Evolutionary conservation across 1,284 basidiomycete species (phyloP).

Genomic region (Agroathelia rolfsii): DNA sequence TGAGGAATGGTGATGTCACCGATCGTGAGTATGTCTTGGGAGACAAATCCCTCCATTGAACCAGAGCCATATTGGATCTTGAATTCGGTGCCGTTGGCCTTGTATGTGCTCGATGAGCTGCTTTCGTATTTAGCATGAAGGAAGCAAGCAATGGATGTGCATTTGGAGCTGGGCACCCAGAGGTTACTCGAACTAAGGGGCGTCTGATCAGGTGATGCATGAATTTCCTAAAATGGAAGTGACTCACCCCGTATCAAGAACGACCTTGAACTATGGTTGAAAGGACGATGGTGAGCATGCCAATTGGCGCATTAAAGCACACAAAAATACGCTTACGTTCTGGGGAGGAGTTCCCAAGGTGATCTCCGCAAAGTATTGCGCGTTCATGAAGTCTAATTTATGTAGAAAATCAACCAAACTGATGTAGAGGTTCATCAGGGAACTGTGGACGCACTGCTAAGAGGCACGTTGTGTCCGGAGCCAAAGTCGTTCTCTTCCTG

Average conservation of each 20-base stretch:
- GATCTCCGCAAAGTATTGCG: slow-evolving; percentile 94
- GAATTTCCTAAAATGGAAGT: neutral
- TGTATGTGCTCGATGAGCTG: slow-evolving; percentile 76
- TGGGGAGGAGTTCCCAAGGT: slow-evolving; percentile 76
- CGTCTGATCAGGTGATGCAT: slow-evolving; percentile 1
- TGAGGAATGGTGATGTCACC: slow-evolving; percentile 74
- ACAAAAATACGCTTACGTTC: slow-evolving; percentile 31
- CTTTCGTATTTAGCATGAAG: slow-evolving; percentile 92
- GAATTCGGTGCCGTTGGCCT: slow-evolving; percentile 86
- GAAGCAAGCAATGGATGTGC: slow-evolving; percentile 98
- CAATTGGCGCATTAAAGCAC: slow-evolving; percentile 4
- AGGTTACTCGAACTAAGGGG: slow-evolving; percentile 72
- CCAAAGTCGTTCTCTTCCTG: slow-evolving; percentile 66
- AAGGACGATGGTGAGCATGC: slow-evolving; percentile 6
- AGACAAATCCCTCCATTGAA: slow-evolving; percentile 95
- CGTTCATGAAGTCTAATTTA: slow-evolving; percentile 84
- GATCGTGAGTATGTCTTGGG: slow-evolving; percentile 75
- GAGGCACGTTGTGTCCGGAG: slow-evolving; percentile 84
- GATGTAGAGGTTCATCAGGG: slow-evolving; percentile 3
- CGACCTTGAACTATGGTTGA: slow-evolving; percentile 63
- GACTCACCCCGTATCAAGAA: slow-evolving; percentile 75
- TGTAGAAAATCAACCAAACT: slow-evolving; percentile 8
- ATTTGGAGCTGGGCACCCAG: slow-evolving; percentile 85
- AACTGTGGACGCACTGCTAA: slow-evolving; percentile 62
- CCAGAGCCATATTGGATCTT: slow-evolving; percentile 95